Evolutionary conservation across 345 rosid genomes (phyloP).

Genomic region (Sonneratia alba): DNA sequence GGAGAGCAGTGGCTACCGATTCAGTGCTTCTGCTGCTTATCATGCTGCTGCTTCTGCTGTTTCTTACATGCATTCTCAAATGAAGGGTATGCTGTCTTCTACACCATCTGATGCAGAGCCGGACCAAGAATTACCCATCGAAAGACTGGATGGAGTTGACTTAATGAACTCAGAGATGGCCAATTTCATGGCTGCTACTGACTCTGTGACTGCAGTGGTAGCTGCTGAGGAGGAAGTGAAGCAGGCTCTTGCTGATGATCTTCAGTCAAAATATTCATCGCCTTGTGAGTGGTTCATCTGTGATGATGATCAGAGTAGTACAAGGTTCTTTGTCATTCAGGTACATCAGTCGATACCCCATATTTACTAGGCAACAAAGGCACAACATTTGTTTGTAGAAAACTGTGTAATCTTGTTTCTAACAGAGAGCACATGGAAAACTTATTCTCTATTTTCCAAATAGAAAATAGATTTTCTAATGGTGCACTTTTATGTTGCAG

Average conservation of each 20-base stretch:
- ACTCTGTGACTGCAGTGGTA: slow-evolving; percentile 93
- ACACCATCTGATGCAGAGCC: slow-evolving; percentile 24
- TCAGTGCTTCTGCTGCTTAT: slow-evolving; percentile 64
- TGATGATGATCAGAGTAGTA: slow-evolving; percentile 60
- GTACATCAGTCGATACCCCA: slow-evolving; percentile 18
- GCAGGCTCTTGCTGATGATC: slow-evolving; percentile 93
- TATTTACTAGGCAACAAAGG: background rate
- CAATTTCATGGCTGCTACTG: slow-evolving; percentile 77
- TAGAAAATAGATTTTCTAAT: background rate
- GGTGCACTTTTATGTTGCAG: slow-evolving; percentile 18
- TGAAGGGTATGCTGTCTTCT: slow-evolving; percentile 55
- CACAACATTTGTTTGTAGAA: background rate
- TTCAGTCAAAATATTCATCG: slow-evolving; percentile 57
- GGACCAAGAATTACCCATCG: slow-evolving; percentile 14
- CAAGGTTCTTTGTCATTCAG: slow-evolving; percentile 91
- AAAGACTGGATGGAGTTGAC: slow-evolving; percentile 19
- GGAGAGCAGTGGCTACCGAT: slow-evolving; percentile 23
- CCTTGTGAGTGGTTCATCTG: slow-evolving; percentile 97
- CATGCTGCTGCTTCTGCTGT: slow-evolving; percentile 81
- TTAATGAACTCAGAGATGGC: slow-evolving; percentile 38
- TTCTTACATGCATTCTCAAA: slow-evolving; percentile 67
- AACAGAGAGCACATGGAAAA: slow-evolving; percentile 2
- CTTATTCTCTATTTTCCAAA: background rate
- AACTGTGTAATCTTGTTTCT: background rate
- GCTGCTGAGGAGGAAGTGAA: slow-evolving; percentile 92